phyloP scores from a whole-genome alignment of 495 filamentous ascomycete genomes.

The Aspergillus carlsbadensis region DNA sequence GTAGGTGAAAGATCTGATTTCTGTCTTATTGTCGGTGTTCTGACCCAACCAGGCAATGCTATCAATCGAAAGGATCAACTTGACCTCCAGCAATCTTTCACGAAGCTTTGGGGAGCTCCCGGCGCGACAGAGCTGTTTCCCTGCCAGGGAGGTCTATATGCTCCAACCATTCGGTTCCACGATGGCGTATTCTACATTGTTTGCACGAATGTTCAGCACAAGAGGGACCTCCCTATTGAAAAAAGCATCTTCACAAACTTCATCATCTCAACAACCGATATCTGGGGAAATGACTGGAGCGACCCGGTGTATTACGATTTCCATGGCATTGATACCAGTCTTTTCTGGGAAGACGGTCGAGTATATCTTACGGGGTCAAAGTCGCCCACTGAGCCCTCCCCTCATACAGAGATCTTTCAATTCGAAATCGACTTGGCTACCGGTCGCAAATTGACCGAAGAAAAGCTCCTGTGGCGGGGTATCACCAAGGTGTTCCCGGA shows the following conservation, averaged over 20 bases:
- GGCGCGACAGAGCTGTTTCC: neutral
- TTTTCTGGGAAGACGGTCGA: conserved; percentile 25
- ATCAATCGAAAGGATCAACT: neutral
- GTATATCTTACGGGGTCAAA: conserved; percentile 30
- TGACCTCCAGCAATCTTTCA: no score
- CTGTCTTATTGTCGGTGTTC: neutral
- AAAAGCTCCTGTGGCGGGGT: neutral
- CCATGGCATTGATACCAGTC: conserved; percentile 25
- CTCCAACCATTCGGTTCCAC: conserved; percentile 25
- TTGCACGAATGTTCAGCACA: conserved; percentile 35
- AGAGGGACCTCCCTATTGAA: neutral
- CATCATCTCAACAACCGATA: neutral
- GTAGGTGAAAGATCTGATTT: neutral
- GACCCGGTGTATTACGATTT: conserved; percentile 32
- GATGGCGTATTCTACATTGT: conserved; percentile 41
- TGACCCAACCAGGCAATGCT: neutral
- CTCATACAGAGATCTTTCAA: neutral
- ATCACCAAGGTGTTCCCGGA: neutral
- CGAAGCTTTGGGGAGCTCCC: no score
- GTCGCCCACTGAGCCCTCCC: conserved; percentile 21
- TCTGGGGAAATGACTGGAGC: neutral
- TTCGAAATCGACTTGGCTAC: neutral
- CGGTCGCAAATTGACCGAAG: neutral
- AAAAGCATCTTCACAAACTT: neutral
- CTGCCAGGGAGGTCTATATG: conserved; percentile 26